Evolutionary conservation across 1,284 basidiomycete genomes (phyloP).

Genomic region (Boletellus deceptivus): DNA sequence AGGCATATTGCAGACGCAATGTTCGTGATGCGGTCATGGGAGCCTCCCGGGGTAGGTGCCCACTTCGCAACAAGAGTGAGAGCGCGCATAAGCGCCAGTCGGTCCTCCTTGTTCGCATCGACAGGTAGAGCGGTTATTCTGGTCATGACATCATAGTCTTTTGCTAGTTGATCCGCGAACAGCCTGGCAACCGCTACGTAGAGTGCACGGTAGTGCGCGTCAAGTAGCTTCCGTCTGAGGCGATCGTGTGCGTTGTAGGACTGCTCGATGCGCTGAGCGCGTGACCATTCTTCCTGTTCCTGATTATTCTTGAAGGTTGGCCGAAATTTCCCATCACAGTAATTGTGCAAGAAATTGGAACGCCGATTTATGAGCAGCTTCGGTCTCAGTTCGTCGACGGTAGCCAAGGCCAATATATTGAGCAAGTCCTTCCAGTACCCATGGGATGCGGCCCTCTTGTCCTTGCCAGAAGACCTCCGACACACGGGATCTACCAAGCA

Average conservation of each 20-base stretch:
- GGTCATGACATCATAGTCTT: conserved; percentile 44
- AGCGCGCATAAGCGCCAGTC: conserved; percentile 37
- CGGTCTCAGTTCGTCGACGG: conserved; percentile 43
- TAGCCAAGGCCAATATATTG: conserved; percentile 57
- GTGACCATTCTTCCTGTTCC: conserved; percentile 30
- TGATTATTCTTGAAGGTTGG: conserved; percentile 17
- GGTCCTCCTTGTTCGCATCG: conserved; percentile 32
- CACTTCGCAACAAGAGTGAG: conserved; percentile 65
- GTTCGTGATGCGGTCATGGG: conserved; percentile 63
- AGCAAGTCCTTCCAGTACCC: conserved; percentile 72
- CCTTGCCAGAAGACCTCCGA: conserved; percentile 25
- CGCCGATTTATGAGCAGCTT: not conserved
- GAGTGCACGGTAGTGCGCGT: conserved; percentile 55
- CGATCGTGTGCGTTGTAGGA: conserved; percentile 33
- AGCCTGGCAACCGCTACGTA: conserved; percentile 62
- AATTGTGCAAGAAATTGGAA: conserved; percentile 37
- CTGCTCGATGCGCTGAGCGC: conserved; percentile 24
- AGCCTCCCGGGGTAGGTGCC: conserved; percentile 58
- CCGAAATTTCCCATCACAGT: conserved; percentile 3
- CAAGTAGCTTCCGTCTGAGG: conserved; percentile 43
- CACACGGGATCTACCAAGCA: conserved; percentile 51
- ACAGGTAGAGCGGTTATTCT: conserved; percentile 32
- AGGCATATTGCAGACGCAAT: conserved; percentile 60
- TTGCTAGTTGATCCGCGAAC: conserved; percentile 50
- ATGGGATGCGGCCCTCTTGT: conserved; percentile 38